phyloP scores from a whole-genome alignment of 1,284 basidiomycete genomes.

The Bjerkandera adusta region DNA sequence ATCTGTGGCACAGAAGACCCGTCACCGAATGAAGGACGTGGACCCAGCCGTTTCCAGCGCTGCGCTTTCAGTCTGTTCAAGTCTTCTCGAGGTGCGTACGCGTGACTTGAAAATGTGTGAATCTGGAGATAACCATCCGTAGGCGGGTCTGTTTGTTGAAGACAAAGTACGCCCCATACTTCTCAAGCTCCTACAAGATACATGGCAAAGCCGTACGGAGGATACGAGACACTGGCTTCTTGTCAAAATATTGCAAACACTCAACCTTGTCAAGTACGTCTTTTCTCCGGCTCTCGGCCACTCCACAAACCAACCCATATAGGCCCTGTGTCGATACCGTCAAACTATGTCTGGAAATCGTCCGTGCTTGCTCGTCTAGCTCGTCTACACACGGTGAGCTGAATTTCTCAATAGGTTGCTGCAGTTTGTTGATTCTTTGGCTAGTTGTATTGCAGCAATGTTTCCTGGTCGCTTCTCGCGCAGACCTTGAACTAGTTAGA shows the following conservation, averaged over 20 bases:
- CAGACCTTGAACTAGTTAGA: conserved; percentile 31
- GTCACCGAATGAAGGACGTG: conserved; percentile 45
- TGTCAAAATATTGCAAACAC: conserved; percentile 21
- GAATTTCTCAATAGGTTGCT: neutral
- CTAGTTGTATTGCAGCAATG: conserved; percentile 32
- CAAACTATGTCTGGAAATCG: conserved; percentile 5
- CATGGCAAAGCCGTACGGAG: conserved; percentile 7
- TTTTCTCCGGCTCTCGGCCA: too few species aligned
- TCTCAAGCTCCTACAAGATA: conserved; percentile 5
- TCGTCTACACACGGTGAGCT: conserved; percentile 4
- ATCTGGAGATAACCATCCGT: neutral
- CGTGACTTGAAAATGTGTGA: neutral
- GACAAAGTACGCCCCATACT: conserved; percentile 13
- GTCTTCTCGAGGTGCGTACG: conserved; percentile 26
- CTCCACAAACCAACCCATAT: too few species aligned
- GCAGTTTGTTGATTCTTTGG: neutral
- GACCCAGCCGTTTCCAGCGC: conserved; percentile 46
- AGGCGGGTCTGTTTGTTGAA: conserved; percentile 14
- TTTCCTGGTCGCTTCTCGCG: conserved; percentile 45
- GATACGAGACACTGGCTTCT: conserved; percentile 19
- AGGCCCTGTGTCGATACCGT: conserved; percentile 1
- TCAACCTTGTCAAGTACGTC: conserved; percentile 25
- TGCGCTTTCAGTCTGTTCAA: conserved; percentile 38
- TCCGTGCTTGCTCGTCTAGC: conserved; percentile 1
- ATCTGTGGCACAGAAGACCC: conserved; percentile 40